Evolutionary conservation across 176 grass and related monocot species (phyloP).

Genomic region (Miscanthus lutarioriparius): DNA sequence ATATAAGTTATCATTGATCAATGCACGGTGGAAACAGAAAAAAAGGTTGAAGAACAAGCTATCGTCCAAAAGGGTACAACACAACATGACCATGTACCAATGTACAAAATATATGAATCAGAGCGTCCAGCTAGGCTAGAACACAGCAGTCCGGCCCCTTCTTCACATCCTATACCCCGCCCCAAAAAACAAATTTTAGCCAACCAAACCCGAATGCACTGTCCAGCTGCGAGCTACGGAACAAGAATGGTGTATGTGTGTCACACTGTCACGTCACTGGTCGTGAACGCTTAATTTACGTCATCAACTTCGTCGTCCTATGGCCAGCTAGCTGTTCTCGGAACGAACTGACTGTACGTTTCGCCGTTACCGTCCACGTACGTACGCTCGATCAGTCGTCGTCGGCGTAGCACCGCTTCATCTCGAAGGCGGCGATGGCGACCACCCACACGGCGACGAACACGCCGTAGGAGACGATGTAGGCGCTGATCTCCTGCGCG

Average conservation of each 20-base stretch:
- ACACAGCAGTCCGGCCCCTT: conserved; percentile 21
- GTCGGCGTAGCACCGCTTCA: conserved; percentile 46
- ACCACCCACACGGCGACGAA: conserved; percentile 74
- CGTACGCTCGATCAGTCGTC: conserved; percentile 34
- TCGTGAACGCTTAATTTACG: neutral
- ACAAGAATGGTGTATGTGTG: conserved; percentile 22
- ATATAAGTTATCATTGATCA: neutral
- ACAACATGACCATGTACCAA: conserved; percentile 29
- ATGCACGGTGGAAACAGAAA: neutral
- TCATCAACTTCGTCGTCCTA: neutral
- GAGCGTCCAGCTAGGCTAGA: conserved; percentile 39
- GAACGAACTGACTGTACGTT: neutral
- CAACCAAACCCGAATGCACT: conserved; percentile 8
- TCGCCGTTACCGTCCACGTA: neutral
- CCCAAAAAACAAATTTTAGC: neutral
- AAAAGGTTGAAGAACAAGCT: conserved; percentile 11
- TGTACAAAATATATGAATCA: conserved; percentile 46
- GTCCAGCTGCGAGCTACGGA: conserved; percentile 14
- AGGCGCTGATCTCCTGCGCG: conserved; percentile 55
- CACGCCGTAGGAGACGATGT: conserved; percentile 66
- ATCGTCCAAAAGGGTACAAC: conserved; percentile 31
- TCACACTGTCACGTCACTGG: neutral
- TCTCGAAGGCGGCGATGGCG: conserved; percentile 54
- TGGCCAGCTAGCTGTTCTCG: neutral
- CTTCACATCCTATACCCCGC: conserved; percentile 38